A percentile compares a stretch with the other conserved stretches of the same genome.
phyloP scores from a whole-genome alignment of 331 rosid species.

The Erythrophleum ivorense region DNA sequence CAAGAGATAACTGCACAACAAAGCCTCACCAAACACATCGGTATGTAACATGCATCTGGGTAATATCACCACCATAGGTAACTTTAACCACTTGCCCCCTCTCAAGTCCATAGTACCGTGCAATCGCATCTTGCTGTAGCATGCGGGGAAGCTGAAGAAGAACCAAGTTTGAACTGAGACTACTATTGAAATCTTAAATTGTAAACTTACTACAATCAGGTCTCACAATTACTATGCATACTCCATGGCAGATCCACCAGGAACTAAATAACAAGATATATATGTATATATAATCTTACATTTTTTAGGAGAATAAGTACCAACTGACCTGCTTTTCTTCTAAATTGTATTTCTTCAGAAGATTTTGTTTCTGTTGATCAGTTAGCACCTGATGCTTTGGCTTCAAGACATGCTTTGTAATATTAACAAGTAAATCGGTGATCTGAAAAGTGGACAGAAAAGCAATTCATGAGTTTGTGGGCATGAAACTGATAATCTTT shows the following conservation, averaged over 20 bases:
- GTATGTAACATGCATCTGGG: constrained; percentile 74
- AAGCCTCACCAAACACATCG: constrained; percentile 86
- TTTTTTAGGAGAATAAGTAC: neutral
- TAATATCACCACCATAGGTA: constrained; percentile 69
- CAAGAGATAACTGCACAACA: constrained; percentile 24
- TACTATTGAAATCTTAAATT: constrained; percentile 16
- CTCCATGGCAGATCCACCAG: neutral
- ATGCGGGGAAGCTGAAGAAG: constrained; percentile 80
- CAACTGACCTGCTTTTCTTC: constrained; percentile 90
- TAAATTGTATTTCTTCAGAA: constrained; percentile 71
- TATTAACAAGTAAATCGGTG: constrained; percentile 90
- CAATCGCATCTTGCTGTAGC: constrained; percentile 71
- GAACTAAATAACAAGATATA: neutral
- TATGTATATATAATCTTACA: neutral
- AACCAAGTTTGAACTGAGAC: constrained; percentile 36
- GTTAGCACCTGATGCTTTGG: constrained; percentile 82
- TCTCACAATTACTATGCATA: neutral
- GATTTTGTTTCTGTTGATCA: constrained; percentile 64
- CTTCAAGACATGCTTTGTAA: constrained; percentile 89
- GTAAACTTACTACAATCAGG: neutral
- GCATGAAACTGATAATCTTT: constrained; percentile 19
- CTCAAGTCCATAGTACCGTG: constrained; percentile 78
- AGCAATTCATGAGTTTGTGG: constrained; percentile 29
- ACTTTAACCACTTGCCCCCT: constrained; percentile 91
- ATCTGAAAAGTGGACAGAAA: constrained; percentile 60